Conservation (phyloP, 352 stramenopile species). For the Pythium monospermum region DNA sequence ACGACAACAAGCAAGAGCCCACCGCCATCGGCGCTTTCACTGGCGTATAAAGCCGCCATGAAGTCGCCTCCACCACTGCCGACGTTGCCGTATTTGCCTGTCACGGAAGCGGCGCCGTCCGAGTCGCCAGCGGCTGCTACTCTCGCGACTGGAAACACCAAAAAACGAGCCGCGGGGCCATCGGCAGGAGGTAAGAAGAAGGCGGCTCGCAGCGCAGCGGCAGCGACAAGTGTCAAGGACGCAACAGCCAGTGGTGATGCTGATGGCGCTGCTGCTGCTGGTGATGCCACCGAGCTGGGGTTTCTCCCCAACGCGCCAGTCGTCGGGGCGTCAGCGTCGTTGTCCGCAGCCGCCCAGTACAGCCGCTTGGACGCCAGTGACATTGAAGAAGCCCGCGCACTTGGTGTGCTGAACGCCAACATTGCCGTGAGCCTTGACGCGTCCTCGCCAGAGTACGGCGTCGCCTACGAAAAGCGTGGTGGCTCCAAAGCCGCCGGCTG, state of each 20-base stretch:
- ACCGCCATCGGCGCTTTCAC: not conserved
- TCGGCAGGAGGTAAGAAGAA: constrained; percentile 1
- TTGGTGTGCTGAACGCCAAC: constrained; percentile 44
- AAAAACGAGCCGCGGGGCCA: too few species aligned
- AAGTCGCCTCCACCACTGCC: not conserved
- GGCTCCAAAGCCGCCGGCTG: constrained; percentile 47
- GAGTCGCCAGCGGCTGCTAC: not conserved
- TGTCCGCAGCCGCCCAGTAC: constrained; percentile 25
- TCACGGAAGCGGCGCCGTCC: not conserved
- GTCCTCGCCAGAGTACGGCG: constrained; percentile 45
- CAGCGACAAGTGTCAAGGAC: not conserved
- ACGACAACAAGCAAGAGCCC: not conserved
- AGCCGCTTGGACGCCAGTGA: constrained; percentile 63
- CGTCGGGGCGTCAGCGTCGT: not conserved
- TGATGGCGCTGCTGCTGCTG: not conserved
- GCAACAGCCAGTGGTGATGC: not conserved
- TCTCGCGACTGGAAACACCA: too few species aligned
- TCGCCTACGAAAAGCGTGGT: constrained; percentile 75
- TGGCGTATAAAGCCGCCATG: not conserved
- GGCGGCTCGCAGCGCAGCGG: not conserved
- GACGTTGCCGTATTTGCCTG: not conserved
- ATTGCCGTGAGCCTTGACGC: constrained; percentile 44
- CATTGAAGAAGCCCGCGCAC: constrained; percentile 33
- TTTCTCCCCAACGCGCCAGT: constrained; percentile 16
- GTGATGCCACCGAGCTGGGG: constrained; percentile 8